phyloP scores from a whole-genome alignment of 164 flowering plant genomes.

The Chimonanthus salicifolius region DNA sequence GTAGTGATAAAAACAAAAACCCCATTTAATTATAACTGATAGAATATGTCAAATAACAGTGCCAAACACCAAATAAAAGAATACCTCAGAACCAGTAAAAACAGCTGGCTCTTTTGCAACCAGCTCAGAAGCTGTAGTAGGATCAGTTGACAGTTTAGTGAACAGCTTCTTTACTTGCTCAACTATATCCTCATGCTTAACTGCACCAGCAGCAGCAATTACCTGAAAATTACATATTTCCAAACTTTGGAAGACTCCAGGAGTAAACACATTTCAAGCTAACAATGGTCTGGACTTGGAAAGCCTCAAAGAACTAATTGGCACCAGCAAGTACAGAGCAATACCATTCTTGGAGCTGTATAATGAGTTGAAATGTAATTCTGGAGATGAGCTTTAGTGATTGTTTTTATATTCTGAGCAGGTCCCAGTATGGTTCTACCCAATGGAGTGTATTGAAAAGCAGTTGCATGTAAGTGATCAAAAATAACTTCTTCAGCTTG shows the following conservation, averaged over 20 bases:
- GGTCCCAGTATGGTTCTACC: slow-evolving; percentile 98
- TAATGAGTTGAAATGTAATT: slow-evolving; percentile 83
- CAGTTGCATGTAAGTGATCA: slow-evolving; percentile 98
- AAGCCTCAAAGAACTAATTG: not conserved
- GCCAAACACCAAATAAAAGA: not conserved
- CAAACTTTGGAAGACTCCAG: not conserved
- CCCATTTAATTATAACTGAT: not conserved
- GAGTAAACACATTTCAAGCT: not conserved
- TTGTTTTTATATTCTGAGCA: slow-evolving; percentile 71
- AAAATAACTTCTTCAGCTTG: slow-evolving; percentile 93
- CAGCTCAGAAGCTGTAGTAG: slow-evolving; percentile 73
- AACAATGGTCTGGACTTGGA: not conserved
- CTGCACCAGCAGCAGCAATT: slow-evolving; percentile 89
- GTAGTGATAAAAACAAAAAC: not conserved
- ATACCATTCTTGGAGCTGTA: slow-evolving; percentile 89
- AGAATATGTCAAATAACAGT: not conserved
- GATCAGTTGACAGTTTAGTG: slow-evolving; percentile 73
- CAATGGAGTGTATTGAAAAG: slow-evolving; percentile 88
- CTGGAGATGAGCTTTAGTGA: slow-evolving; percentile 63
- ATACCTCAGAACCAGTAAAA: slow-evolving; percentile 98
- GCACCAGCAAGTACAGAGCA: not conserved
- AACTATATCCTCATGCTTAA: slow-evolving; percentile 91
- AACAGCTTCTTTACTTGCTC: slow-evolving; percentile 73
- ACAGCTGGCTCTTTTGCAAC: slow-evolving; percentile 69
- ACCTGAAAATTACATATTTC: slow-evolving; percentile 42